phyloP scores from a whole-genome alignment of 306 rosid genomes.

The Spatholobus suberectus region DNA sequence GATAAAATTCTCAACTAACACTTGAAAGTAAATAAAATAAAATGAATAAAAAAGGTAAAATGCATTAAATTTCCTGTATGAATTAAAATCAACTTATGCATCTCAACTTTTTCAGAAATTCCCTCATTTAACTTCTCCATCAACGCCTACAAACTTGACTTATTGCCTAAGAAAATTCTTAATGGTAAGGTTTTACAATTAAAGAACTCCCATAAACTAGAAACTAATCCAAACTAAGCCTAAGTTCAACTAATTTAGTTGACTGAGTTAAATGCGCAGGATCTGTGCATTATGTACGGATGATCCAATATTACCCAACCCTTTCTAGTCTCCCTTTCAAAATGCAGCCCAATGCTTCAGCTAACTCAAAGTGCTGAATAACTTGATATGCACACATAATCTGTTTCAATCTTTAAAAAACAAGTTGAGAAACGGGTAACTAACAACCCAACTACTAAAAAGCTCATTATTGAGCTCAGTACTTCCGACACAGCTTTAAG shows the following conservation, averaged over 20 bases:
- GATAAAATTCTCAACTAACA: too few relatives aligned
- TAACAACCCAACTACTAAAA: slow-evolving; percentile 4
- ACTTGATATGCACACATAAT: not conserved
- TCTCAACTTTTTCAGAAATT: too few relatives aligned
- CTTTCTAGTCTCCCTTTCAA: too few relatives aligned
- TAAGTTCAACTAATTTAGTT: too few relatives aligned
- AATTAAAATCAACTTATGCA: too few relatives aligned
- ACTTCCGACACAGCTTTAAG: slow-evolving; percentile 8
- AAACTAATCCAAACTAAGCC: too few relatives aligned
- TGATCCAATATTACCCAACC: too few relatives aligned
- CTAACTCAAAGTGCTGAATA: slow-evolving; percentile 17
- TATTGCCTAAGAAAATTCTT: not conserved
- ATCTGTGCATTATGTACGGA: too few relatives aligned
- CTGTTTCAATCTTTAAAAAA: not conserved
- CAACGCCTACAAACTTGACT: not conserved
- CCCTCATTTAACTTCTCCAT: not conserved
- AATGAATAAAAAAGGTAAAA: not conserved
- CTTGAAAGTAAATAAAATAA: too few relatives aligned
- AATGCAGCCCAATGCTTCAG: not conserved
- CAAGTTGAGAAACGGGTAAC: not conserved
- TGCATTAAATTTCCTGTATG: not conserved
- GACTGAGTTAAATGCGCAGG: too few relatives aligned
- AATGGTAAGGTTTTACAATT: not conserved
- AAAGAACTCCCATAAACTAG: too few relatives aligned
- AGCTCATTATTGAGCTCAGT: slow-evolving; percentile 1